These are phyloP conservation scores for Neurospora sp. DNA, from an alignment of 495 filamentous ascomycete species.

Conservation along the genomic window DNA sequence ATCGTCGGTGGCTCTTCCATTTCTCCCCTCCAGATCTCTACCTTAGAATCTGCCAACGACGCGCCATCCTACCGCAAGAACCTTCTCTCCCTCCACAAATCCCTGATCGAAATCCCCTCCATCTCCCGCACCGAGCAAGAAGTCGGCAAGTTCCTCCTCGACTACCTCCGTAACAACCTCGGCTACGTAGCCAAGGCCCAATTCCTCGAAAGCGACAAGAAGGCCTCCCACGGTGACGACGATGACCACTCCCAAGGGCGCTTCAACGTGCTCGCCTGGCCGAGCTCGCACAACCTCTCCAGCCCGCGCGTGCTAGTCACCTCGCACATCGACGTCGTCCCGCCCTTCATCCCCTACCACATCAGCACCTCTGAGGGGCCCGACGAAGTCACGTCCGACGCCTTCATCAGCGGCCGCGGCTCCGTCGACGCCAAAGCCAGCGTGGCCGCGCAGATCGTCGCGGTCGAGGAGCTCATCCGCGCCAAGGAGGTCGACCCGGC, in stretches of 20 bases:
- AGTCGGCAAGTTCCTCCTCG: constrained; percentile 56
- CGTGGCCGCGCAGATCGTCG: constrained; percentile 69
- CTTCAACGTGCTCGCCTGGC: constrained; percentile 72
- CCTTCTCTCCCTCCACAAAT: constrained; percentile 68
- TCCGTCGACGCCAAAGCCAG: constrained; percentile 84
- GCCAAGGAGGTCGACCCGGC: constrained; percentile 28
- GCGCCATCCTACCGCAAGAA: constrained; percentile 28
- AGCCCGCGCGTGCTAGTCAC: constrained; percentile 58
- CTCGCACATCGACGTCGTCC: constrained; percentile 63
- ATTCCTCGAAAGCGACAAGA: constrained; percentile 50
- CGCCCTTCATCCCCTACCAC: constrained; percentile 61
- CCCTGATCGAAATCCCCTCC: constrained; percentile 65
- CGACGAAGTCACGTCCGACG: constrained; percentile 34
- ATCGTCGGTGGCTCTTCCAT: background rate
- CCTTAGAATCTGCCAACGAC: background rate
- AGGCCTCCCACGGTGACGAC: constrained; percentile 8
- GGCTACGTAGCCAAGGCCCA: constrained; percentile 49
- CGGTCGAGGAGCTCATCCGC: constrained; percentile 50
- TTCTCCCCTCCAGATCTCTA: background rate
- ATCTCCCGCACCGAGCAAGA: constrained; percentile 63
- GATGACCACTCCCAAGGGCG: constrained; percentile 34
- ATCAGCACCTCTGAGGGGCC: constrained; percentile 20
- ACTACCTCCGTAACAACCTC: constrained; percentile 42
- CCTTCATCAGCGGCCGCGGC: constrained; percentile 57
- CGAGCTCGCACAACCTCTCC: constrained; percentile 22